Conservation (phyloP, 1,139 yeast species). For the Candida mesenterica region DNA sequence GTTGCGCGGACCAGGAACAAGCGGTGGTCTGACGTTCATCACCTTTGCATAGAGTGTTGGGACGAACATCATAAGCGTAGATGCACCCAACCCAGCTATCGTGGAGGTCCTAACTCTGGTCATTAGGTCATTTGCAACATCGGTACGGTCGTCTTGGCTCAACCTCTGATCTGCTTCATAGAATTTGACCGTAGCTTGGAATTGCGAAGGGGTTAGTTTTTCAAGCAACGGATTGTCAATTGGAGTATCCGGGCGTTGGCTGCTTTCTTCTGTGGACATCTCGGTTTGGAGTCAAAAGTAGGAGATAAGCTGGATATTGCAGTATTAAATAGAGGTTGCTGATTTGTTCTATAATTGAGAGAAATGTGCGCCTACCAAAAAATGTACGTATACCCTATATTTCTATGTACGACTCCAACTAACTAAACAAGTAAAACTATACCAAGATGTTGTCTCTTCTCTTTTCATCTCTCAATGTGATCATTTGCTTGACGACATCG, state of each 20-base stretch:
- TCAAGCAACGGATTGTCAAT: conserved; percentile 27
- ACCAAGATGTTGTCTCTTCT: conserved; percentile 62
- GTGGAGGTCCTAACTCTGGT: conserved; percentile 26
- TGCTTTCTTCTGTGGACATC: neutral
- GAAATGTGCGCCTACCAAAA: no score
- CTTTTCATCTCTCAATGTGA: conserved; percentile 61
- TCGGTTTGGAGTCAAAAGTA: no score
- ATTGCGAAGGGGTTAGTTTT: conserved; percentile 33
- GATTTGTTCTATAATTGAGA: no score
- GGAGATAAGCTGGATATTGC: no score
- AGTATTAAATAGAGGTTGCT: no score
- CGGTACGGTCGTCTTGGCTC: conserved; percentile 29
- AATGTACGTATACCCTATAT: neutral
- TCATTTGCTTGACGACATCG: conserved; percentile 66
- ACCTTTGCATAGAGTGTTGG: conserved; percentile 13
- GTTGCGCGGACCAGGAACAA: conserved; percentile 4
- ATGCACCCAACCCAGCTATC: conserved; percentile 21
- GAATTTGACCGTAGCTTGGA: conserved; percentile 38
- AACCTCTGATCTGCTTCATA: conserved; percentile 44
- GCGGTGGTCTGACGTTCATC: conserved; percentile 7
- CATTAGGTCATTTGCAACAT: conserved; percentile 32
- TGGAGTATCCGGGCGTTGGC: neutral
- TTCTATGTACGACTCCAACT: neutral
- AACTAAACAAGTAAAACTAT: no score
- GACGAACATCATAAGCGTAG: conserved; percentile 12